Evolutionary conservation across 164 flowering plant genomes (phyloP).

Genomic region (Nelumbo lutea): DNA sequence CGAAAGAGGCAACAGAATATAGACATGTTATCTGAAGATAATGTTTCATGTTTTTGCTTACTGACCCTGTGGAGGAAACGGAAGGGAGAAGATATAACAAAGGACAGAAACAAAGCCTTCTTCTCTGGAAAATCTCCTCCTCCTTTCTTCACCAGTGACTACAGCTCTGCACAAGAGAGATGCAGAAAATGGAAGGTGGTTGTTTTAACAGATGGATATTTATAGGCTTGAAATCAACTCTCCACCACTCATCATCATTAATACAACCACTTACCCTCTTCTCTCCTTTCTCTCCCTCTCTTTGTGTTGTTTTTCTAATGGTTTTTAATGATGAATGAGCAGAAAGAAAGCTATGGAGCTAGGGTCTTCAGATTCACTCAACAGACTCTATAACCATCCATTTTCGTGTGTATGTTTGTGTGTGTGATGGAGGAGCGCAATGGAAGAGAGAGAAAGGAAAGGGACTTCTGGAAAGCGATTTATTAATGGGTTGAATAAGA

Average conservation of each 20-base stretch:
- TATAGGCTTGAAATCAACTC: slow-evolving; percentile 25
- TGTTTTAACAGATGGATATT: slow-evolving; percentile 10
- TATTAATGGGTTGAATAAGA: slow-evolving; percentile 29
- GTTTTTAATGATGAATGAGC: neutral
- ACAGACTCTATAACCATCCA: neutral
- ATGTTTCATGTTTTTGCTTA: slow-evolving; percentile 3
- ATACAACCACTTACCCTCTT: neutral
- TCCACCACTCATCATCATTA: slow-evolving; percentile 19
- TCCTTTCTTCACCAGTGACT: neutral
- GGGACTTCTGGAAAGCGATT: slow-evolving; percentile 21
- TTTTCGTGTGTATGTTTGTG: neutral
- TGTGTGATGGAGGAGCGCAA: neutral
- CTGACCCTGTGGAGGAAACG: slow-evolving; percentile 25
- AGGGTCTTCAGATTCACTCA: slow-evolving; percentile 5
- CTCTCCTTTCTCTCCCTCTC: slow-evolving; percentile 2
- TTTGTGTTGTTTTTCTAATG: neutral
- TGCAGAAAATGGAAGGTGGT: slow-evolving; percentile 30
- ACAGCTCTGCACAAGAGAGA: slow-evolving; percentile 18
- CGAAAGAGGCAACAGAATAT: neutral
- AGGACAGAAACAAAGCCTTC: slow-evolving; percentile 9
- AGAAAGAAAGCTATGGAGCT: neutral
- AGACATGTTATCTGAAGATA: neutral
- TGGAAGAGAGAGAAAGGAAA: slow-evolving; percentile 13
- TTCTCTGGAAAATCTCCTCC: slow-evolving; percentile 1
- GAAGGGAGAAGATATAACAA: neutral